Evolutionary conservation across 2,329 filamentous ascomycete species (phyloP), one percentile per base, ranked within the genome.

Genomic region (Pezizomycotina sp.): DNA sequence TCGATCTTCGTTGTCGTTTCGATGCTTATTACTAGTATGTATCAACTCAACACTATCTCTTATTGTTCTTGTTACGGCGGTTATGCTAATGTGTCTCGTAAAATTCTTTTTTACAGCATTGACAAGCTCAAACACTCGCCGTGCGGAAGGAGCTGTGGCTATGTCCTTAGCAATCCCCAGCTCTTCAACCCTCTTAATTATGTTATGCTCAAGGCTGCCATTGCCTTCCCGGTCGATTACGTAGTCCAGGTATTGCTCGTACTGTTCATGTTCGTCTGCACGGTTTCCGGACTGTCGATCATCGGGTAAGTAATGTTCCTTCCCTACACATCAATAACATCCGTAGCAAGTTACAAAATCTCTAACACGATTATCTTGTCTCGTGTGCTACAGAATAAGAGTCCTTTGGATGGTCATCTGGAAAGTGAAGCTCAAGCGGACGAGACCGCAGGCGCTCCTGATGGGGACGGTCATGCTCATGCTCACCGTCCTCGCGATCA

Each of bases 361-460:
- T n/a, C n/a, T n/a, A n/a, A n/a, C n/a, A n/a, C n/a, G n/a, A n/a
- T n/a, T n/a, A n/a, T n/a, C n/a, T n/a, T n/a, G n/a, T n/a, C n/a
- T n/a, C n/a, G n/a, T n/a, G n/a, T n/a, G n/a, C n/a, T n/a, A n/a
- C n/a, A n/a, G n/a, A 28, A 92, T 98, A 51, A 79, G 89, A 47
- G 92, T 98, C 65, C 69, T 98, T 34, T 98, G 89, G 89, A 66
- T 98, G 50, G 77, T 71, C 40, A 73, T 98, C 52, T 95, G 95
- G 67, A 74, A 77, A 56, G 86, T 98, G 51, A 73, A 82, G 51
- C 81, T 77, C 53, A 82, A 83, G 18, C 74, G 84, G 49, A 95
- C 86, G 1, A 77, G 80, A 1, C 89, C 89, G 0, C 89, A 95
- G 56, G 89, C 86, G 1, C 66, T 98, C 5, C 70, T 98, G 35